Base-by-base conservation (phyloP, 176 grass and related monocot species). In the Bolboschoenus planiculmis region DNA sequence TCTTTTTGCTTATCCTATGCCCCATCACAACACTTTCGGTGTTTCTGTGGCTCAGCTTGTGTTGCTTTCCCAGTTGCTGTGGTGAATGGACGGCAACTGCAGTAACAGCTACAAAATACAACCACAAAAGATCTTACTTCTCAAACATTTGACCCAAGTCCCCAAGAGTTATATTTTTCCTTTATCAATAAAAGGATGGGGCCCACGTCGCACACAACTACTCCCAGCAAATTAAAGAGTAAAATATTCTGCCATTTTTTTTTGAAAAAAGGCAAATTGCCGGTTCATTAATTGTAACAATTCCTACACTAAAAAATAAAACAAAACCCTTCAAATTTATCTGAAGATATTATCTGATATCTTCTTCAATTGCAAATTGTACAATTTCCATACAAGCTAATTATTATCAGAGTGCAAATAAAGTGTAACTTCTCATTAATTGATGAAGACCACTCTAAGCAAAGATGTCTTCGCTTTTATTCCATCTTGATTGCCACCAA, bases 1-100 rank as follows among this genome's bases (percentile, higher is more conserved):
- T 77, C 72, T 53, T 77, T 77, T 77, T 77, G 46, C 46, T 77
- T 77, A 77, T 77, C 72, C 46, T 34, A 53, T 20, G 44, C 72
- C 72, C 72, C 72, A 76, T 53, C 24, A 14, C 72, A 5, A 53
- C 40, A 46, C 72, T 31, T 50, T 50, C 44, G 18, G 46, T 77
- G 8, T 24, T 77, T 14, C 46, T 34, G 72, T 77, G 43, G 44
- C 72, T 31, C 26, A 30, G 0, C 72, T 14, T 26, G 43, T 76
- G 44, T 77, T 77, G 21, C 10, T 51, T 27, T 77, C 27, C 3
- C 72, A 31, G 11, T 77, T 53, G 14, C 72, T 77, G 6, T 30
- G 5, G 0, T 77, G 47, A 74, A 29, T 74, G 42, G 13, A 15
- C 2, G 6, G 11, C 1, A 74, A 70, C 47, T 11, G 11, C 42